Conservation (phyloP, 1,139 yeast species). For the Taiozyma sp. region DNA sequence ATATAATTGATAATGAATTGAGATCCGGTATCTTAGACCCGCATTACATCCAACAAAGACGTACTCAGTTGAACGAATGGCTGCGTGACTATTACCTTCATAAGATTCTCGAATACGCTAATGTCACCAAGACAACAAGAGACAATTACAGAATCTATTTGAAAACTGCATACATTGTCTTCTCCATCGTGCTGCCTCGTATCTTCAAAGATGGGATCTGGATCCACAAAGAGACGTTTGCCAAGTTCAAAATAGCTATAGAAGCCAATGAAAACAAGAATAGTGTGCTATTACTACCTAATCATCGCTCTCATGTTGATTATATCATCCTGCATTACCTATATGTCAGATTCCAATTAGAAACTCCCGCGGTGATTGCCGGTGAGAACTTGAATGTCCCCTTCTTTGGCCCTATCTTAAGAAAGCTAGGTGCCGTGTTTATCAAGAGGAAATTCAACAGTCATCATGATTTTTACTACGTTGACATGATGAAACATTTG, state of each 20-base stretch:
- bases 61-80: constrained; percentile 12
- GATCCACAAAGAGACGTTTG: constrained; percentile 13
- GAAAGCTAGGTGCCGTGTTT: constrained; percentile 17
- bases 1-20: background rate
- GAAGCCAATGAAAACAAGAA: background rate
- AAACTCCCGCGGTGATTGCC: constrained; percentile 20
- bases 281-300: constrained; percentile 13
- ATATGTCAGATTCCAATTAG: constrained; percentile 12
- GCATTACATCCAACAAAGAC: background rate
- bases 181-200: constrained; percentile 11
- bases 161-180: constrained; percentile 13
- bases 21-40: background rate
- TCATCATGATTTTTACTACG: constrained; percentile 15
- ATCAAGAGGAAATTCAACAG: constrained; percentile 17
- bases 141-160: constrained; percentile 7
- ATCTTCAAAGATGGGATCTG: constrained; percentile 22
- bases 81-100: constrained; percentile 9
- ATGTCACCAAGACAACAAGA: constrained; percentile 11
- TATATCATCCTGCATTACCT: constrained; percentile 19
- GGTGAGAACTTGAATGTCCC: constrained; percentile 22
- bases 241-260: constrained; percentile 4
- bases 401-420: constrained; percentile 14
- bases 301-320: constrained; percentile 20
- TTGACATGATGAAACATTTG: constrained; percentile 8
- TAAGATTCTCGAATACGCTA: constrained; percentile 8